Evolutionary conservation across 768 basidiomycete genomes (phyloP).

Genomic region (Lentinula edodes): DNA sequence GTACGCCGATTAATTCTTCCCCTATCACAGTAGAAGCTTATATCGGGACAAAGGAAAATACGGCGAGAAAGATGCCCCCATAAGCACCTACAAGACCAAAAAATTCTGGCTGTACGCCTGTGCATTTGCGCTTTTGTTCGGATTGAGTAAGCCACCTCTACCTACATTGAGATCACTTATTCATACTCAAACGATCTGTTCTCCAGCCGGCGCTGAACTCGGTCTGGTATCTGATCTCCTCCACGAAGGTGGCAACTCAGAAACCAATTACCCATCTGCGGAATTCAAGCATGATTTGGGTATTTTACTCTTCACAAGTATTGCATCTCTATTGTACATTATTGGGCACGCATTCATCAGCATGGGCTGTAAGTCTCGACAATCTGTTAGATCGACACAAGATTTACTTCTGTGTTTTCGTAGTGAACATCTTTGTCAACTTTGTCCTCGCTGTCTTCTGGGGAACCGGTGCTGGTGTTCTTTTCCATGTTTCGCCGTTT

Average conservation of each 20-base stretch:
- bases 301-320: slow-evolving; percentile 20
- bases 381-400: background rate
- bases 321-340: slow-evolving; percentile 19
- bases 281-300: slow-evolving; percentile 25
- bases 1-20: background rate
- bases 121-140: slow-evolving; percentile 21
- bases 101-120: slow-evolving; percentile 13
- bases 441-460: slow-evolving; percentile 27
- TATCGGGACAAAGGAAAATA: background rate
- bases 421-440: slow-evolving; percentile 21
- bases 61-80: slow-evolving; percentile 4
- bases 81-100: background rate
- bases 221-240: slow-evolving; percentile 25
- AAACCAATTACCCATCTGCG: slow-evolving; percentile 20
- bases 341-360: slow-evolving; percentile 20
- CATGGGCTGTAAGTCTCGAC: slow-evolving; percentile 18
- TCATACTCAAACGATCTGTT: background rate
- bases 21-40: background rate
- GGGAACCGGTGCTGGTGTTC: slow-evolving; percentile 25
- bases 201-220: slow-evolving; percentile 18
- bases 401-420: background rate
- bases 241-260: slow-evolving; percentile 22
- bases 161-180: no score
- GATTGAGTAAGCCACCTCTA: slow-evolving; percentile 16
- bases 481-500: slow-evolving; percentile 21